These are phyloP conservation scores for Curvularia spicifera DNA, from an alignment of 2,329 filamentous ascomycete genomes.

Conservation along the genomic window DNA sequence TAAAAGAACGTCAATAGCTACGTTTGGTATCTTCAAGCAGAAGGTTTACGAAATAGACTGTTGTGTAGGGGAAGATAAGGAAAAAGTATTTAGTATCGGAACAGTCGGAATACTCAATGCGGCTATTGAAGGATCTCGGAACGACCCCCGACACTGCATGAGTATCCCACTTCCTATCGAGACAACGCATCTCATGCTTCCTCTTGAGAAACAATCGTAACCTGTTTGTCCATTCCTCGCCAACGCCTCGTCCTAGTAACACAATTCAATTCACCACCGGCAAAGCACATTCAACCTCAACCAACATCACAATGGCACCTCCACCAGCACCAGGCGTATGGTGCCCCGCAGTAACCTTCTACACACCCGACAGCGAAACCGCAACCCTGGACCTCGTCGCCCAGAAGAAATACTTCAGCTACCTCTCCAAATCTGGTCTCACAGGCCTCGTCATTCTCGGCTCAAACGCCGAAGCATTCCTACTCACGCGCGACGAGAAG, in stretches of 20 bases:
- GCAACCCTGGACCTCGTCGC: slow-evolving; percentile 52
- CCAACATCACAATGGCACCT: slow-evolving; percentile 17
- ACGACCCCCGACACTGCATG: slow-evolving; percentile 14
- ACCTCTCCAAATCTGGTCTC: slow-evolving; percentile 53
- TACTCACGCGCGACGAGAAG: slow-evolving; percentile 55
- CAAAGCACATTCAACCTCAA: slow-evolving; percentile 2
- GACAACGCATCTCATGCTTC: neutral
- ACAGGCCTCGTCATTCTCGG: slow-evolving; percentile 56
- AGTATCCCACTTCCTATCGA: slow-evolving; percentile 4
- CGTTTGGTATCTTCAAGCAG: too few species aligned
- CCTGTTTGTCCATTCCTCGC: neutral
- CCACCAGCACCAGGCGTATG: slow-evolving; percentile 37
- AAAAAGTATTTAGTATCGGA: neutral
- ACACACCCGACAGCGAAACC: slow-evolving; percentile 44
- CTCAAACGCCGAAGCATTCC: slow-evolving; percentile 56
- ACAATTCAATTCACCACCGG: neutral
- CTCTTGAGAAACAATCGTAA: neutral
- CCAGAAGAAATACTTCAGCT: slow-evolving; percentile 54
- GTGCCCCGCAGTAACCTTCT: slow-evolving; percentile 56
- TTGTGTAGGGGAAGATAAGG: neutral
- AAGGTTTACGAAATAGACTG: too few species aligned
- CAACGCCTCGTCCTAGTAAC: neutral
- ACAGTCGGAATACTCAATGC: slow-evolving; percentile 9
- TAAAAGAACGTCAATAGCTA: too few species aligned
- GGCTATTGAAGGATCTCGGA: slow-evolving; percentile 21